Base-by-base conservation (phyloP, 345 rosid species). In the Aquilaria sinensis region DNA sequence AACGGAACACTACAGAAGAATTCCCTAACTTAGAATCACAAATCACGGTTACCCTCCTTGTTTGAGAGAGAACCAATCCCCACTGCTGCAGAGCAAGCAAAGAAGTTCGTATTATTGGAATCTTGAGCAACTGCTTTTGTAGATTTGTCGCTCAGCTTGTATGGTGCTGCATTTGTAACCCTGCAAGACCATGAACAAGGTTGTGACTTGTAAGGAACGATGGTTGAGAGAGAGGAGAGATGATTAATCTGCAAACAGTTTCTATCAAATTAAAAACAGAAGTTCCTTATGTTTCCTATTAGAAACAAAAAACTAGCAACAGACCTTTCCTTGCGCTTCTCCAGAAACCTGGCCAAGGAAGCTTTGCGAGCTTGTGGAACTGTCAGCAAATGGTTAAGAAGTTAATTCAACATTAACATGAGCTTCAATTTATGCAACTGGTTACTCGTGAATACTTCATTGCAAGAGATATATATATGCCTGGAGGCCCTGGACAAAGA, bases 281-380 rank as follows among this genome's bases (percentile, higher is more conserved):
- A 13, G 48, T 23, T 23, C 23, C 23, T 23, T 23, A 23, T 23
- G 23, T 23, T 23, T 23, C 23, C 23, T 23, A 23, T 1, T 23
- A 23, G 23, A 23, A 23, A 23, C 23, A 23, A 59, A 30, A 11
- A 47, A 30, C 41, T 61, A 7, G 47, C 4, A 45, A 32, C 43
- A 37, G 56, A 88, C 99, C 97, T 85, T 74, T 88, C 95, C 78
- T 86, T 94, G 72, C 99, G 95, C 81, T 88, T 90, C 88, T 90
- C 97, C 80, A 94, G 79, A 75, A 94, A 94, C 52, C 92, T 75
- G 75, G 97, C 99, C 81, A 94, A 73, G 12, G 99, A 94, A 45
- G 96, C 99, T 82, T 94, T 78, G 9, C 96, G 89, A 65, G 92
- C 92, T 77, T 86, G 97, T 31, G 99, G 97, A 58, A 90, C 83